Percentiles rank a stretch among this genome's conserved stretches.
phyloP scores from a whole-genome alignment of 257 asterid species.

The Catharanthus roseus region DNA sequence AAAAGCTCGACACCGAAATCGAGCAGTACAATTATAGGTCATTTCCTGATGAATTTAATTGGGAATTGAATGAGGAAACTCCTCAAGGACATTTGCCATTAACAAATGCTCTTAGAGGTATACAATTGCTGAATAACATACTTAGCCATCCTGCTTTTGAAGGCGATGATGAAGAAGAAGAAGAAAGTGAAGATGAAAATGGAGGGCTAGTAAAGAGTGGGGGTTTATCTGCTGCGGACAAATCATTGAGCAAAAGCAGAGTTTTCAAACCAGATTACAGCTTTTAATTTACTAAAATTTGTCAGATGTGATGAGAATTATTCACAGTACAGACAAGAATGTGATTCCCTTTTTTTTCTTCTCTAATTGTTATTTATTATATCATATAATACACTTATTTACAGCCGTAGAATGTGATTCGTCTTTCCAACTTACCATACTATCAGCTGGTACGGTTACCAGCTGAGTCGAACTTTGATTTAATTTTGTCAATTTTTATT shows the following conservation, averaged over 20 bases:
- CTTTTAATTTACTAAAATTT: conserved; percentile 27
- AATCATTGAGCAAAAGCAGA: conserved; percentile 26
- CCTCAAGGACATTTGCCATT: conserved; percentile 85
- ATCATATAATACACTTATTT: too few species aligned
- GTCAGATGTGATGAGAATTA: conserved; percentile 7
- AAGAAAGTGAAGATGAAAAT: conserved; percentile 9
- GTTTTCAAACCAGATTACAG: conserved; percentile 44
- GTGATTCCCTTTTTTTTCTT: background rate
- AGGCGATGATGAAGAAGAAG: conserved; percentile 26
- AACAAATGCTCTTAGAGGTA: conserved; percentile 85
- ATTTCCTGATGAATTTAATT: conserved; percentile 68
- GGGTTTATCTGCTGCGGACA: conserved; percentile 6
- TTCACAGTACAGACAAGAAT: conserved; percentile 2
- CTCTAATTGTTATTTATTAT: too few species aligned
- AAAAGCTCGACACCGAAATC: conserved; percentile 64
- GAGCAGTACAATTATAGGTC: conserved; percentile 73
- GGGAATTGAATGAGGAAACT: conserved; percentile 57
- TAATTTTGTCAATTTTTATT: too few species aligned
- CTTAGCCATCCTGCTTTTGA: conserved; percentile 64
- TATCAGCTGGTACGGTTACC: too few species aligned
- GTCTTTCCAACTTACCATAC: too few species aligned
- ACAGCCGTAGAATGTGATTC: too few species aligned
- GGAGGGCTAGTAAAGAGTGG: conserved; percentile 10
- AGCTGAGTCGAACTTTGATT: too few species aligned
- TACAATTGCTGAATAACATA: conserved; percentile 55